These are phyloP conservation scores for Arabidopsis lyrata DNA, from an alignment of 441 rosid genomes.

Conservation along the genomic window DNA sequence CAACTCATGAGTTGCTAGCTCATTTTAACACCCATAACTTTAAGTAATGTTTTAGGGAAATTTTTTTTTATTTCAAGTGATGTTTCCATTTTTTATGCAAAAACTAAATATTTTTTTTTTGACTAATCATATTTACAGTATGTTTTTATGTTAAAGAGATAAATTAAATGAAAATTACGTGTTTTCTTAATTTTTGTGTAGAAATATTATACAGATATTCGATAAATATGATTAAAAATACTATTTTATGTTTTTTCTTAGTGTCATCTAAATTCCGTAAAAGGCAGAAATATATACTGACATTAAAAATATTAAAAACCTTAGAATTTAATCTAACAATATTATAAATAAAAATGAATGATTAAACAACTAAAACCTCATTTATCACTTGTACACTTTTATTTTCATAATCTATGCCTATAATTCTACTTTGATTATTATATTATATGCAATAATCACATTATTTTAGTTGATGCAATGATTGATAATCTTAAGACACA, in stretches of 20 bases:
- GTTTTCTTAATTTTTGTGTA: too few species aligned
- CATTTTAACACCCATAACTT: too few species aligned
- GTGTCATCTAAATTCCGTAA: background rate
- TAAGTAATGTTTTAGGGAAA: too few species aligned
- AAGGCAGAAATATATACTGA: background rate
- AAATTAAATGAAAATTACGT: too few species aligned
- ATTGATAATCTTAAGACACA: background rate
- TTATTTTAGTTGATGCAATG: background rate
- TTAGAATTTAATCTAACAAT: background rate
- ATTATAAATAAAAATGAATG: background rate
- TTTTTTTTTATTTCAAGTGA: too few species aligned
- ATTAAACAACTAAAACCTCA: background rate
- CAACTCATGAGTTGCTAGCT: too few species aligned
- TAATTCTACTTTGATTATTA: background rate
- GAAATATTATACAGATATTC: too few species aligned
- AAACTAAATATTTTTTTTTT: too few species aligned
- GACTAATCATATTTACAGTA: too few species aligned
- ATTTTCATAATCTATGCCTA: background rate
- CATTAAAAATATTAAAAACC: background rate
- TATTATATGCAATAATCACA: background rate
- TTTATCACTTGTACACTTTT: background rate
- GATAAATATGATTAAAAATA: background rate
- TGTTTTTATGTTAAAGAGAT: too few species aligned
- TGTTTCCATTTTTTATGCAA: too few species aligned
- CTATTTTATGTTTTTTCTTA: background rate